These are phyloP conservation scores for Geosmithia putterillii DNA, from an alignment of 2,329 filamentous ascomycete genomes.

Conservation along the genomic window DNA sequence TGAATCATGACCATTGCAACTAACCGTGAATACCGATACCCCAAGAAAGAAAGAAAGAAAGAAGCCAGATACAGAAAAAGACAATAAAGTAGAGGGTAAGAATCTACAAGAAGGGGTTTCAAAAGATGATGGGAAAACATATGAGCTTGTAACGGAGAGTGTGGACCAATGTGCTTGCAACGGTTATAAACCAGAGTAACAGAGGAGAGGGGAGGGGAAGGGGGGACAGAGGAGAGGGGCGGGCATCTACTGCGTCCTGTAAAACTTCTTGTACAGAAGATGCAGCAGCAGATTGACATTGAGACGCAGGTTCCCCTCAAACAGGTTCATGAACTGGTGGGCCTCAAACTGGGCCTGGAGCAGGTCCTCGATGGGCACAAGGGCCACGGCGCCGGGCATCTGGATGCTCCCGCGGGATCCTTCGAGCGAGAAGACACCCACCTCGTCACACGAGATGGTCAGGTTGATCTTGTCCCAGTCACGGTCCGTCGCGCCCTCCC, in stretches of 20 bases:
- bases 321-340: conserved; percentile 90
- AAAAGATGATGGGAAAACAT: no score
- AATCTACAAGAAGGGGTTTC: no score
- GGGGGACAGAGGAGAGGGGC: no score
- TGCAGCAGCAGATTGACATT: conserved; percentile 97
- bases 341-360: conserved; percentile 96
- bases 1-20: no score
- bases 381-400: conserved; percentile 83
- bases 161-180: no score
- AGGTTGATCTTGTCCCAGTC: conserved; percentile 90
- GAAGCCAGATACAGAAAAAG: no score
- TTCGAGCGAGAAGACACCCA: conserved; percentile 88
- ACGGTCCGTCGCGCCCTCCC: conserved; percentile 68
- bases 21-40: no score
- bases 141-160: no score
- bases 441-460: conserved; percentile 87
- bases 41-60: no score
- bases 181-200: no score
- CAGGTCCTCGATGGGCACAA: conserved; percentile 83
- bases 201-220: no score
- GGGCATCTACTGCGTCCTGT: conserved; percentile 46
- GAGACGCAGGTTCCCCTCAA: conserved; percentile 72
- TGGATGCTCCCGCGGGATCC: conserved; percentile 87
- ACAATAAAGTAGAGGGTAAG: no score
- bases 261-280: conserved; percentile 98